Evolutionary conservation across 1,284 basidiomycete genomes (phyloP), one percentile per base, ranked within the genome.

Genomic region (Boletus mariae): DNA sequence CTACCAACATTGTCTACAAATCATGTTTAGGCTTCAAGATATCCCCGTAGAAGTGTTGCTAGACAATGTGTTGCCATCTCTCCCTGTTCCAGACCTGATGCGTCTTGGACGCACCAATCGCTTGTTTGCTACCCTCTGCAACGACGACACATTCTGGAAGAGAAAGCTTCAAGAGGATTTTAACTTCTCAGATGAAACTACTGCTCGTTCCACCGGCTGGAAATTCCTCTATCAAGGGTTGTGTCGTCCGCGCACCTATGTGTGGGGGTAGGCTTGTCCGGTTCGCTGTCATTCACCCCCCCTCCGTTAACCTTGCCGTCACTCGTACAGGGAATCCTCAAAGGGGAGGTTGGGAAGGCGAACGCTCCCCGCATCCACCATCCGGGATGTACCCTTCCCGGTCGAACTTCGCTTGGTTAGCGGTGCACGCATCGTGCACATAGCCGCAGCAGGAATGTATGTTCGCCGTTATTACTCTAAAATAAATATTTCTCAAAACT

Each of bases 131-230:
- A 49, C 64, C 6, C 61, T 90, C 17, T 80, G 80, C 60, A 75
- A 80, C n/a, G 90, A 94, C 65, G 85, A 92, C 45, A 82, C 82
- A 0, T 80, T 93, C 56, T 94, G 92, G 92, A 85, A 85, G 61
- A 75, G 78, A 31, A 87, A 82, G 59, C 76, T 91, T 8, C 67
- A 78, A 35, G 65, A 70, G n/a, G 92, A 94, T 66, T 94, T 85
- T 74, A 88, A 92, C 63, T 92, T 91, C 63, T 77, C 82, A 12
- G 80, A 82, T 5, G 74, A 78, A 38, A 78, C 75, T 28, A 90
- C 85, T 0, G 89, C 89, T 15, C 75, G 90, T 23, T 83, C 76
- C 17, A 82, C 73, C 46, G 91, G 90, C 47, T 93, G 84, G 82
- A 87, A 86, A 70, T 80, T 84, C 59, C 83, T 94, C 34, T 94